phyloP scores from a whole-genome alignment of 2,329 filamentous ascomycete genomes.

The Bipolaris victoriae region DNA sequence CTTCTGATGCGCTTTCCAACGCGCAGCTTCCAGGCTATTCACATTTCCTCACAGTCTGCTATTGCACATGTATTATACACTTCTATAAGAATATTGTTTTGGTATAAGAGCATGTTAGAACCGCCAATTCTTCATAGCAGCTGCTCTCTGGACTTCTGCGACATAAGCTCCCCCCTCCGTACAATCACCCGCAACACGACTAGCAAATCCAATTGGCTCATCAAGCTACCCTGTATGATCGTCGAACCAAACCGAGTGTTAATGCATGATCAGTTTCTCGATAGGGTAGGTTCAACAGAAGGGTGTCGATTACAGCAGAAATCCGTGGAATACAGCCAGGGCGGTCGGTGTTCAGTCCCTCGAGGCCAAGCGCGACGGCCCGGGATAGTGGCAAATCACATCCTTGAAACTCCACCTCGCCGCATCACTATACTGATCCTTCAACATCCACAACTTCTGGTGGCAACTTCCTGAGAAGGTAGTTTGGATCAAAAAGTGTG shows the following conservation, averaged over 20 bases:
- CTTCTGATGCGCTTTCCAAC: background rate
- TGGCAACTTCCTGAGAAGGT: constrained; percentile 18
- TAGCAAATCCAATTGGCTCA: background rate
- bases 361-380: constrained; percentile 8
- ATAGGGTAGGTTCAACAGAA: constrained; percentile 13
- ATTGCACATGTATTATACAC: background rate
- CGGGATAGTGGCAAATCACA: constrained; percentile 12
- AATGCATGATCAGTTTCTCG: background rate
- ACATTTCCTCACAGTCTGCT: background rate
- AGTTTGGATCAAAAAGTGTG: constrained; percentile 14
- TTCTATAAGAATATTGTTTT: background rate
- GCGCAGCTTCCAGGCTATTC: background rate
- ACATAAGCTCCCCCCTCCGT: background rate
- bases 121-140: background rate
- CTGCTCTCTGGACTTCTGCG: background rate
- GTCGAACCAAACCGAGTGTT: background rate
- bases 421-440: constrained; percentile 4
- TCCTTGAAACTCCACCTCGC: constrained; percentile 6
- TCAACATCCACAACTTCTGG: constrained; percentile 7
- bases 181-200: background rate
- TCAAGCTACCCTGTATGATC: constrained; percentile 1
- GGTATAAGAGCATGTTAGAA: background rate
- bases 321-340: constrained; percentile 10
- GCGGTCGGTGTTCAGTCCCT: constrained; percentile 13
- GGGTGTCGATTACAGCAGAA: constrained; percentile 18